Conservation (phyloP, 306 rosid species). For the Inga leiocalycina region DNA sequence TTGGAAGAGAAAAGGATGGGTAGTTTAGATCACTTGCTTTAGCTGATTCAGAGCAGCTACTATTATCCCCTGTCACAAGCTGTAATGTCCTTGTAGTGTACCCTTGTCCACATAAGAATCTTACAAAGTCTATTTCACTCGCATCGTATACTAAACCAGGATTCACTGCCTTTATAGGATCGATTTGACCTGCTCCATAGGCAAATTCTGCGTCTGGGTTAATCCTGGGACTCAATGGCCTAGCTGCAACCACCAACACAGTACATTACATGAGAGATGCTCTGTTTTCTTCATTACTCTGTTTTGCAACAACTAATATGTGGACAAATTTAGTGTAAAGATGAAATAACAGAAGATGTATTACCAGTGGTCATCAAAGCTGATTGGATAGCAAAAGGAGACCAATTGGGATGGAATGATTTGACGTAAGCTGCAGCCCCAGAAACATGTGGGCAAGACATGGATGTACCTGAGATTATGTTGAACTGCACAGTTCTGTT, state of each 20-base stretch:
- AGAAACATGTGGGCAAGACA: slow-evolving; percentile 35
- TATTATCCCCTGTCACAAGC: slow-evolving; percentile 20
- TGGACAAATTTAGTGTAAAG: background rate
- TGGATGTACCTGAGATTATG: slow-evolving; percentile 46
- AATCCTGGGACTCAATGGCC: slow-evolving; percentile 25
- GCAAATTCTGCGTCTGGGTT: slow-evolving; percentile 43
- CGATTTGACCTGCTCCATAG: slow-evolving; percentile 53
- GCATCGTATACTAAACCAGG: slow-evolving; percentile 62
- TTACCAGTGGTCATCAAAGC: slow-evolving; percentile 43
- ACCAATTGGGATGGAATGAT: slow-evolving; percentile 37
- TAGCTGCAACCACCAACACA: slow-evolving; percentile 35
- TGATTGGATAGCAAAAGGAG: slow-evolving; percentile 33
- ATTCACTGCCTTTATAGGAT: slow-evolving; percentile 38
- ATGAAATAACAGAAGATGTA: background rate
- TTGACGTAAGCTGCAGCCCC: slow-evolving; percentile 20
- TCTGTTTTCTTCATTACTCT: background rate
- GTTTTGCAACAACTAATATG: background rate
- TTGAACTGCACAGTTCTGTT: slow-evolving; percentile 2
- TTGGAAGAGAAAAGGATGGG: slow-evolving; percentile 48
- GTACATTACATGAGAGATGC: background rate
- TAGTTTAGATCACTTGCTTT: slow-evolving; percentile 49
- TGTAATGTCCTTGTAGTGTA: slow-evolving; percentile 33
- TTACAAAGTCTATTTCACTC: slow-evolving; percentile 30
- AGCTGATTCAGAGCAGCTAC: background rate
- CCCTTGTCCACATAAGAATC: slow-evolving; percentile 53